Base-by-base conservation (phyloP, 345 rosid species). In the Gossypium turneri region DNA sequence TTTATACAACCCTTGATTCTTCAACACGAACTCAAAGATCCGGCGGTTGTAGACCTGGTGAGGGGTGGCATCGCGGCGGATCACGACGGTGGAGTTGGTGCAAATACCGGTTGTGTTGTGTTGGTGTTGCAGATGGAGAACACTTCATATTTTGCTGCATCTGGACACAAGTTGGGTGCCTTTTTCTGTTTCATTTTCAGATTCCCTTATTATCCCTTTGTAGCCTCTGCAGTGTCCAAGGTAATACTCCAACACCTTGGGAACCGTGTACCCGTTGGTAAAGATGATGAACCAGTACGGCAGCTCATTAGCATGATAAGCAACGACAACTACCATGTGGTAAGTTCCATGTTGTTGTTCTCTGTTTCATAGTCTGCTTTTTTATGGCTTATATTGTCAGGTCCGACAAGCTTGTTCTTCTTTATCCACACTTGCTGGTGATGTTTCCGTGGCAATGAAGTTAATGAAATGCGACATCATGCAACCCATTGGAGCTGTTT, bases 291-390 rank as follows among this genome's bases (percentile, higher is more conserved):
- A 86, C 97, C 99, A 44, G 89, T 95, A 76, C 86, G 96, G 74
- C 99, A 95, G 85, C 97, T 95, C 72, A 93, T 95, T 83, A 95
- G 99, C 73, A 95, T 93, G 99, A 95, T 95, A 78, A 93, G 93
- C 78, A 93, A 97, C 77, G 99, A 95, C 80, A 83, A 93, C 43
- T 89, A 80, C 57, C 97, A 90, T 45, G 98, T 91, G 97, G 98
- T 95, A 34, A 34, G 41, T 5, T 34, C 41, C 41, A 34, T 34
- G 41, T 34, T 34, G 7, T 5, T 5, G 41, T 34, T 34, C 41
- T 34, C 41, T 34, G 41, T 34, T 45, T 45, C 50, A 66, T 73
- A 76, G 73, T 48, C 73, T 73, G 58, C 76, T 72, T 38, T 43
- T 9, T 73, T 57, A 58, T 24, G 61, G 55, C 7, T 16, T 17